A percentile compares a stretch with the other conserved stretches of the same genome.
phyloP scores from a whole-genome alignment of 202 grass and related monocot species.

The Schoenoplectus tabernaemontani region DNA sequence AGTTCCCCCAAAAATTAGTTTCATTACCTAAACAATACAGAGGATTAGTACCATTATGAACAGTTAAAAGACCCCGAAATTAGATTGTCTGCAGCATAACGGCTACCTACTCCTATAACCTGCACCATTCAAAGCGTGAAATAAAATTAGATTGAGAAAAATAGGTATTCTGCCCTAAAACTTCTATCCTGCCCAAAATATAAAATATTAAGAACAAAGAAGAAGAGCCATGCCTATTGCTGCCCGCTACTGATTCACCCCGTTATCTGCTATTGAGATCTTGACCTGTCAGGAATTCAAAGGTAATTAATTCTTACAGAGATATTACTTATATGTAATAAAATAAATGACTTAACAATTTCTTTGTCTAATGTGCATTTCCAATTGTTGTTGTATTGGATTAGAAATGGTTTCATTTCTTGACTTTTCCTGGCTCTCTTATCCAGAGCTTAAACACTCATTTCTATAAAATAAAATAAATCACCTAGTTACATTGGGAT shows the following conservation, averaged over 20 bases:
- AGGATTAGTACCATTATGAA: slow-evolving; percentile 23
- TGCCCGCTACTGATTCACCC: neutral
- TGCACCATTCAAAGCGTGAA: neutral
- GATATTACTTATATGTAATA: neutral
- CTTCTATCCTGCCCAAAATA: neutral
- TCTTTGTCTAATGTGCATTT: neutral
- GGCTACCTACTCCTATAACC: slow-evolving; percentile 23
- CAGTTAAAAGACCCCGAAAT: slow-evolving; percentile 18
- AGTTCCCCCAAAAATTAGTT: neutral
- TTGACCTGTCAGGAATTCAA: slow-evolving; percentile 12
- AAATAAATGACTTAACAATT: neutral
- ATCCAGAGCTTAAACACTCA: neutral
- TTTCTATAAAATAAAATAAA: neutral
- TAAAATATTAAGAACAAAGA: neutral
- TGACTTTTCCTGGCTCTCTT: neutral
- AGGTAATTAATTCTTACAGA: neutral
- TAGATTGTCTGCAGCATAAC: slow-evolving; percentile 17
- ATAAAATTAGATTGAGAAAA: neutral
- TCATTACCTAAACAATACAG: slow-evolving; percentile 5
- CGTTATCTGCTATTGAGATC: slow-evolving; percentile 8
- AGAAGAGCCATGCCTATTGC: neutral
- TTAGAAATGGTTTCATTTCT: neutral
- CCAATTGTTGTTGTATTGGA: neutral
- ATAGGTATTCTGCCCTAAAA: neutral
- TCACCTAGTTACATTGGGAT: neutral